These are phyloP conservation scores for Curvularia hawaiiensis DNA, from an alignment of 2,329 filamentous ascomycete species.

Conservation along the genomic window DNA sequence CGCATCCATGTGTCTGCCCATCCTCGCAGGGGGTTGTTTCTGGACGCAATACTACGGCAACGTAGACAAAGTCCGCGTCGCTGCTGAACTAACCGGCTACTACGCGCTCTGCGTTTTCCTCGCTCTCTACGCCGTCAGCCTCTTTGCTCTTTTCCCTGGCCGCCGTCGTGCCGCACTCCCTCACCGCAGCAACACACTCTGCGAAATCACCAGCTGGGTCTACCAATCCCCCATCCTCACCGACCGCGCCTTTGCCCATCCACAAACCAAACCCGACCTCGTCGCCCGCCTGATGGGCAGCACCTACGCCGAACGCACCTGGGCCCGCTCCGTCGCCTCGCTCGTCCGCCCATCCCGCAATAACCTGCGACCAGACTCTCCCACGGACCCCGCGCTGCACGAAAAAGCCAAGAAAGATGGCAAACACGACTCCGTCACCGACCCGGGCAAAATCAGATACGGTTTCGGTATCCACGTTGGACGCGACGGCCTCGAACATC, in stretches of 20 bases:
- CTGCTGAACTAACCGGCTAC: slow-evolving; percentile 74
- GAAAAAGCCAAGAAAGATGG: slow-evolving; percentile 21
- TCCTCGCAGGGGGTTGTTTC: slow-evolving; percentile 73
- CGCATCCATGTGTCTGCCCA: slow-evolving; percentile 66
- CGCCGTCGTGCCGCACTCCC: slow-evolving; percentile 70
- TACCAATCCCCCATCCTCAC: slow-evolving; percentile 72
- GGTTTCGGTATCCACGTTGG: slow-evolving; percentile 64
- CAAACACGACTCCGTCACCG: slow-evolving; percentile 24
- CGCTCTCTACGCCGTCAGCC: slow-evolving; percentile 68
- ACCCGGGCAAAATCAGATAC: slow-evolving; percentile 51
- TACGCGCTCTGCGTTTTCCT: slow-evolving; percentile 75
- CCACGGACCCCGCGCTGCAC: slow-evolving; percentile 24
- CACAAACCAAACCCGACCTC: slow-evolving; percentile 70
- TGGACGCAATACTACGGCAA: slow-evolving; percentile 68
- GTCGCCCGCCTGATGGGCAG: slow-evolving; percentile 68
- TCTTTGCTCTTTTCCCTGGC: slow-evolving; percentile 63
- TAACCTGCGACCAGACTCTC: slow-evolving; percentile 34
- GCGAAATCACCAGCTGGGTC: slow-evolving; percentile 78
- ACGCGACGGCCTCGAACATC: slow-evolving; percentile 63
- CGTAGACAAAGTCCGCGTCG: slow-evolving; percentile 54
- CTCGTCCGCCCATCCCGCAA: slow-evolving; percentile 38
- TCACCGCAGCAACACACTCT: slow-evolving; percentile 73
- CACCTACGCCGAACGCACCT: slow-evolving; percentile 52
- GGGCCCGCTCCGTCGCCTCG: slow-evolving; percentile 32
- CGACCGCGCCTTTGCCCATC: slow-evolving; percentile 74